These are phyloP conservation scores for Lactifluus rugatus DNA, from an alignment of 768 basidiomycete genomes.

Conservation along the genomic window DNA sequence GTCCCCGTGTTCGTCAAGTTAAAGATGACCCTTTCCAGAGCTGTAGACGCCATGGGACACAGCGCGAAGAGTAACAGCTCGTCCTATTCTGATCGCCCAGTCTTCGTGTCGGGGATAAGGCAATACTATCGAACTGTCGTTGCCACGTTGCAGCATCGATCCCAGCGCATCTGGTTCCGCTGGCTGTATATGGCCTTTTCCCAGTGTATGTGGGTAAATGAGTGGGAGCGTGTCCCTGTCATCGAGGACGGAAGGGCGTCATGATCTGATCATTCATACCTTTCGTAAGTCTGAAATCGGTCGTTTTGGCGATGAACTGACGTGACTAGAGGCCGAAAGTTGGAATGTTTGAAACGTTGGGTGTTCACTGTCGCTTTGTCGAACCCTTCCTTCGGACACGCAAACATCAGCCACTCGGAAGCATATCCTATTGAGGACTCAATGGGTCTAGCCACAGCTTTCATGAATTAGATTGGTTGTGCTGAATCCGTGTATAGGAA, in stretches of 20 bases:
- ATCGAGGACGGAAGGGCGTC: not conserved
- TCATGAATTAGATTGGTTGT: no score
- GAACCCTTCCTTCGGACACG: no score
- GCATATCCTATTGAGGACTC: no score
- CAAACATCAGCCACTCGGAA: no score
- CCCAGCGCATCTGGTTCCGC: conserved; percentile 84
- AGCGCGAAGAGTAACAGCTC: not conserved
- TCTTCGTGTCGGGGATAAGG: conserved; percentile 47
- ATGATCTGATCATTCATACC: not conserved
- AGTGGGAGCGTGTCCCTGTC: conserved; percentile 51
- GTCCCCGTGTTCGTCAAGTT: conserved; percentile 43
- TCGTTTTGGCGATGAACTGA: not conserved
- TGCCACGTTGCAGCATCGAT: conserved; percentile 65
- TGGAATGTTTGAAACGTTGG: not conserved
- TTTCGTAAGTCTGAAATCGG: not conserved
- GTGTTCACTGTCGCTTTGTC: not conserved
- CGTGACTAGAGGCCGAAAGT: not conserved
- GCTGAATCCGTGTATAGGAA: no score
- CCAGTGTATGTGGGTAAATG: conserved; percentile 89
- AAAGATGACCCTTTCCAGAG: conserved; percentile 24
- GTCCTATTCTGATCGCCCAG: conserved; percentile 23
- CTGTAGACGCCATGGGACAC: conserved; percentile 5
- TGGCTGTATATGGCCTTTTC: conserved; percentile 76
- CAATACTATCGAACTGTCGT: conserved; percentile 47
- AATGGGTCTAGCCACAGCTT: no score